These are phyloP conservation scores for Ceratobasidium sp. DNA, from an alignment of 1,284 basidiomycete genomes.

Conservation along the genomic window DNA sequence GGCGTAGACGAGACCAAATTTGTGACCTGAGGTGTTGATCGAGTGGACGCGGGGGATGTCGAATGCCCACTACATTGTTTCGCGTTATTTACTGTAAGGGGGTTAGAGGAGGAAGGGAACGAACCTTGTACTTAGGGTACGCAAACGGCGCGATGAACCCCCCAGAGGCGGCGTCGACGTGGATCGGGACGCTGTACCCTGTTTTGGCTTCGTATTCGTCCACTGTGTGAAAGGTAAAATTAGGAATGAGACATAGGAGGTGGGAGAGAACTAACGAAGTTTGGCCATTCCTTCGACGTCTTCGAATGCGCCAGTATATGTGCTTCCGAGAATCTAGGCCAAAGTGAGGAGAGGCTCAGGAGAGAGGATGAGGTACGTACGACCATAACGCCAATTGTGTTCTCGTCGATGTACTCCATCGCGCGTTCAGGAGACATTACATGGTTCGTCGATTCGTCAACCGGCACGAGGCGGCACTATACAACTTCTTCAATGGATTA, in stretches of 20 bases:
- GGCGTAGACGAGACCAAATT: constrained; percentile 89
- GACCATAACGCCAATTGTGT: constrained; percentile 87
- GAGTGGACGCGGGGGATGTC: constrained; percentile 87
- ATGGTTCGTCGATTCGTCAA: constrained; percentile 82
- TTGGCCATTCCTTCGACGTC: constrained; percentile 90
- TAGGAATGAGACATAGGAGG: neutral
- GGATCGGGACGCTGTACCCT: constrained; percentile 85
- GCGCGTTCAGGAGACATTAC: constrained; percentile 87
- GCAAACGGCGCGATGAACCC: constrained; percentile 90
- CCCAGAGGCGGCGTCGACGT: constrained; percentile 76
- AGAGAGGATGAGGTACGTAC: constrained; percentile 61
- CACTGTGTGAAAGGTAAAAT: constrained; percentile 57
- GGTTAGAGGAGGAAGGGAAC: neutral
- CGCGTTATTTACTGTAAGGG: neutral
- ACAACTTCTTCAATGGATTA: constrained; percentile 53
- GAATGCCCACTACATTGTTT: constrained; percentile 83
- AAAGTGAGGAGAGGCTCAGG: constrained; percentile 43
- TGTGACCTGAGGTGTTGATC: constrained; percentile 91
- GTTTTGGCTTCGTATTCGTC: constrained; percentile 90
- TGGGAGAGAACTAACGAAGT: constrained; percentile 59
- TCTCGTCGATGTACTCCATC: constrained; percentile 92
- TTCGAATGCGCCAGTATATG: constrained; percentile 96
- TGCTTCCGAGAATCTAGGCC: constrained; percentile 63
- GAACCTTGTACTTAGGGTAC: constrained; percentile 43
- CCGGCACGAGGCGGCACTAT: constrained; percentile 79